phyloP scores from a whole-genome alignment of 805 yeast genomes.

The Scheffersomyces spartinae region DNA sequence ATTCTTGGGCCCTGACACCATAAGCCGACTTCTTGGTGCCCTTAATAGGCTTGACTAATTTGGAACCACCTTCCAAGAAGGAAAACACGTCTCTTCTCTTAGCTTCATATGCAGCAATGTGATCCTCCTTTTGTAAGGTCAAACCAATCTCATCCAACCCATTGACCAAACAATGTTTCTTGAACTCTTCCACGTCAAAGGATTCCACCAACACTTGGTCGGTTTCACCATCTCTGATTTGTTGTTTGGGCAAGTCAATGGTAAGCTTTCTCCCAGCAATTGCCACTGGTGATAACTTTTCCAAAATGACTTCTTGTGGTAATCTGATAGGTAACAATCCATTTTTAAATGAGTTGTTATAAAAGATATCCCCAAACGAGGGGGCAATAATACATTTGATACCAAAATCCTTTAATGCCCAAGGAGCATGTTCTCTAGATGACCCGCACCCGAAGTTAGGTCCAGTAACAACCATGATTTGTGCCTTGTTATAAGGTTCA shows the following conservation, averaged over 20 bases:
- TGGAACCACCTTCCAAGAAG: conserved; percentile 86
- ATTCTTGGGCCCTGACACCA: conserved; percentile 64
- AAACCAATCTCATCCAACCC: conserved; percentile 97
- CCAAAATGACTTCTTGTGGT: conserved; percentile 62
- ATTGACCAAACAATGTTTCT: conserved; percentile 88
- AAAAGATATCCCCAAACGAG: conserved; percentile 95
- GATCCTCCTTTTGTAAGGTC: conserved; percentile 81
- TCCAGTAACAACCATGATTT: conserved; percentile 84
- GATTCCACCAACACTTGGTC: conserved; percentile 57
- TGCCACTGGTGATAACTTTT: conserved; percentile 73
- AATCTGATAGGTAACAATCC: conserved; percentile 88
- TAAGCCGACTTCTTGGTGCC: conserved; percentile 60
- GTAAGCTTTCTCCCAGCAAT: conserved; percentile 57
- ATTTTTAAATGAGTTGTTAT: conserved; percentile 93
- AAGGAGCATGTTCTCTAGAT: conserved; percentile 98
- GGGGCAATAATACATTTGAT: conserved; percentile 94
- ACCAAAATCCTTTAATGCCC: conserved; percentile 98
- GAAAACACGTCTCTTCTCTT: conserved; percentile 72
- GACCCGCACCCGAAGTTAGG: conserved; percentile 99
- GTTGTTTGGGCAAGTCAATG: conserved; percentile 81
- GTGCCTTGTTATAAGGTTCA: conserved; percentile 69
- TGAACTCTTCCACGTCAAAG: conserved; percentile 82
- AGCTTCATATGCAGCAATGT: conserved; percentile 62
- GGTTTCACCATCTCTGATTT: conserved; percentile 53
- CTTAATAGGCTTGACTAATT: conserved; percentile 45